Evolutionary conservation across 179 eudicot genomes (phyloP), one percentile per base, ranked within the genome.

Genomic region (Patellifolia procumbens): DNA sequence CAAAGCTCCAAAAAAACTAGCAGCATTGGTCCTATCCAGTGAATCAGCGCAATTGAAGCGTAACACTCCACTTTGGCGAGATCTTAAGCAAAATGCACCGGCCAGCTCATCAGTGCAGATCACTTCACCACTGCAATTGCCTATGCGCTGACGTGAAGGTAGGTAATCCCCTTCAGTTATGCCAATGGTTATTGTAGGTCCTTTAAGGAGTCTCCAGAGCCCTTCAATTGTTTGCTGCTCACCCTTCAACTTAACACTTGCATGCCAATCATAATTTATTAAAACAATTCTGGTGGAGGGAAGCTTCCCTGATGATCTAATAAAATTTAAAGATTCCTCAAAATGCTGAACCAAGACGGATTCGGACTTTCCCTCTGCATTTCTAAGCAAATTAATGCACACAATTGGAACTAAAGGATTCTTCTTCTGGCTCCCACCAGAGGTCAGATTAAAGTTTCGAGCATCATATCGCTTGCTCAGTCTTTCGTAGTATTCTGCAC

Each of bases 31-130:
- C 83, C 98, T 85, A 77, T 94, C 98, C 89, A 94, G 86, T 29
- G 98, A 94, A 85, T 94, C 98, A 12, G 98, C 98, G 79, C 98
- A 94, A 71, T 94, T 94, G 74, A 87, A 94, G 76, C 98, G 98
- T 81, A 94, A 82, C 49, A 89, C 94, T 74, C 98, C 98, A 82
- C 89, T 92, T 86, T 94, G 98, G 42, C 90, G 97, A 74, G 92
- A 83, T 83, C 98, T 86, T 83, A 94, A 82, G 86, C 97, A 92
- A 86, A 86, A 94, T 49, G 94, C 97, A 78, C 98, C 97, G 69
- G 83, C 88, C 70, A 73, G 71, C 79, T 89, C 97, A 80, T 87
- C 87, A 31, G 83, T 85, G 73, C 59, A 86, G 49, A 94, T 85
- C 68, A 94, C 81, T 91, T 94, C 97, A 53, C 98, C 98, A 75